These are phyloP conservation scores for Paecilomyces sp. DNA, from an alignment of 2,329 filamentous ascomycete species.

Conservation along the genomic window DNA sequence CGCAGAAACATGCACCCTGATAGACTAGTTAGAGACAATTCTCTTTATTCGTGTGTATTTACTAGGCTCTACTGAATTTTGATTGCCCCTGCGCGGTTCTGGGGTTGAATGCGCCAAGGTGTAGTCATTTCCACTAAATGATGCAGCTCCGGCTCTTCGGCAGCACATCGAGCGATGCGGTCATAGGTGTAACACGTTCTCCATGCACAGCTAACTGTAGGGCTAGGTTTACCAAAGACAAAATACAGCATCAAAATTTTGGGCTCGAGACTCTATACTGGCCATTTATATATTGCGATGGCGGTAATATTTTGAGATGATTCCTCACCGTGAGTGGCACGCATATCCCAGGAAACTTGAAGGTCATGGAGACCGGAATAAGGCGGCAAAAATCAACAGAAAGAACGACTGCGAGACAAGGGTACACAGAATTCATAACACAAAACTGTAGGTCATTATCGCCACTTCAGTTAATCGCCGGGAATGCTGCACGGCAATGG, in stretches of 20 bases:
- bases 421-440: not conserved
- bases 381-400: not conserved
- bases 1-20: no score
- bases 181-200: not conserved
- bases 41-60: no score
- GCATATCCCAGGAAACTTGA: not conserved
- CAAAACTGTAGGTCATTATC: not conserved
- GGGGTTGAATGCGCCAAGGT: no score
- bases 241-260: not conserved
- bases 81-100: no score
- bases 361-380: not conserved
- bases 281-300: not conserved
- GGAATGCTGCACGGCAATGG: conserved; percentile 37
- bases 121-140: no score
- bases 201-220: no score
- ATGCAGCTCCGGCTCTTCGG: no score
- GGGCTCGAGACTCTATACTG: not conserved
- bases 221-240: not conserved
- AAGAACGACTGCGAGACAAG: not conserved
- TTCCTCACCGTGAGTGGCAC: not conserved
- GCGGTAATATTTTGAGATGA: not conserved
- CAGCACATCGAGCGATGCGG: not conserved
- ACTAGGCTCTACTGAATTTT: no score
- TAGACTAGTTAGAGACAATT: no score
- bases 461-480: not conserved